A percentile compares a stretch with the other conserved stretches of the same genome.
Conservation (phyloP, 2,329 filamentous ascomycete genomes). For the Epichloe gansuensis region DNA sequence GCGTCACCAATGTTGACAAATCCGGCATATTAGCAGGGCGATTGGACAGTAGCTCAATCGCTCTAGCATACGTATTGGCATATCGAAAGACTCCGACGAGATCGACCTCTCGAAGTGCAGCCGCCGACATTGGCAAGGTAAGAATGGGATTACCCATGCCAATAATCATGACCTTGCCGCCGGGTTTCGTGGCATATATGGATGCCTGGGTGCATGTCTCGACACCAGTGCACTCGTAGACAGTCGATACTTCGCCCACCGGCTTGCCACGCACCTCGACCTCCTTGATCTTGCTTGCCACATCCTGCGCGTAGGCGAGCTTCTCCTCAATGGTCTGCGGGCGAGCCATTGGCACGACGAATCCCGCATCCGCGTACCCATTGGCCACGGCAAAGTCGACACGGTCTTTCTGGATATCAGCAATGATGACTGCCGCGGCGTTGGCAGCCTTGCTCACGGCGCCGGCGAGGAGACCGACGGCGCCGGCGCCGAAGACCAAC, state of each 20-base stretch:
- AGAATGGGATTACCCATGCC: slow-evolving; percentile 63
- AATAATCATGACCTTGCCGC: slow-evolving; percentile 58
- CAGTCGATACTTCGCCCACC: slow-evolving; percentile 52
- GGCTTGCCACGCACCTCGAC: slow-evolving; percentile 27
- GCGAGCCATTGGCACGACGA: slow-evolving; percentile 36
- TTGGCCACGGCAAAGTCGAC: slow-evolving; percentile 44
- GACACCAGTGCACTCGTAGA: slow-evolving; percentile 71
- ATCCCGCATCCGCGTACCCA: slow-evolving; percentile 41
- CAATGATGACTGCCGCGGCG: slow-evolving; percentile 35
- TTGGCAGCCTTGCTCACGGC: slow-evolving; percentile 41
- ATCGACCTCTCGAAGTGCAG: slow-evolving; percentile 58
- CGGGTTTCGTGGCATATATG: slow-evolving; percentile 57
- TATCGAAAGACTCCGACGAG: slow-evolving; percentile 62
- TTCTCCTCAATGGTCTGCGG: slow-evolving; percentile 41
- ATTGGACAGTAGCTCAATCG: slow-evolving; percentile 39
- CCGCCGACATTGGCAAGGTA: slow-evolving; percentile 55
- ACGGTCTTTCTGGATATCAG: slow-evolving; percentile 44
- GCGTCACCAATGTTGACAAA: slow-evolving; percentile 57
- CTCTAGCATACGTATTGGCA: slow-evolving; percentile 57
- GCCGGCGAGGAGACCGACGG: slow-evolving; percentile 47
- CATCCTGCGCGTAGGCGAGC: slow-evolving; percentile 36
- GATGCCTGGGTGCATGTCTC: slow-evolving; percentile 63
- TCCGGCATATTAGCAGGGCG: slow-evolving; percentile 44
- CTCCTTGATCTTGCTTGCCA: slow-evolving; percentile 31
- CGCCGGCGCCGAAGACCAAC: slow-evolving; percentile 48